phyloP scores from a whole-genome alignment of 108 stramenopile species.

The Licmophora abbreviata region DNA sequence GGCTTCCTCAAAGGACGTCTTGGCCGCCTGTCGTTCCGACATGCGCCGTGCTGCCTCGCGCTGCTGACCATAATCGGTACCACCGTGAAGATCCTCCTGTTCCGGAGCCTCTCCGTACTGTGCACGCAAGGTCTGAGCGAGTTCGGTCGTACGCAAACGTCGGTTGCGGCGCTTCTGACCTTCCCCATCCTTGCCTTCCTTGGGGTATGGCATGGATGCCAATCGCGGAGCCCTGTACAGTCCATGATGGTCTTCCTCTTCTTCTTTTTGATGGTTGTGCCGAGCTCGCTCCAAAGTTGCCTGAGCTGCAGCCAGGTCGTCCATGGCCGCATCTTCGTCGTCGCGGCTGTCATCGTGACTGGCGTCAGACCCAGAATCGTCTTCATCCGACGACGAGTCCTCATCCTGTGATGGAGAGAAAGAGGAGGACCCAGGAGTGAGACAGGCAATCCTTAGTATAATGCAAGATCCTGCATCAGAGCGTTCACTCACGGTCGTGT shows the following conservation, averaged over 20 bases:
- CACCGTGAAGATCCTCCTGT: conserved; percentile 82
- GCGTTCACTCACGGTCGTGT: conserved; percentile 1
- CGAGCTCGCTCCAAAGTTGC: conserved; percentile 9
- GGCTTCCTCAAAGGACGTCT: conserved; percentile 67
- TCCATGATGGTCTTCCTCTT: conserved; percentile 7
- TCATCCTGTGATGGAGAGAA: no score
- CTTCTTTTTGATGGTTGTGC: conserved; percentile 9
- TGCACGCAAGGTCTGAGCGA: conserved; percentile 59
- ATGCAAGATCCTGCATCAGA: conserved; percentile 1
- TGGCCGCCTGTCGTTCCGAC: conserved; percentile 55
- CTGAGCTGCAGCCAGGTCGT: conserved; percentile 32
- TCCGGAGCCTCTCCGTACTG: conserved; percentile 79
- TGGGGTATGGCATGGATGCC: conserved; percentile 69
- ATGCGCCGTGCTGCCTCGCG: conserved; percentile 51
- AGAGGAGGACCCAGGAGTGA: no score
- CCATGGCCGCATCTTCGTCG: conserved; percentile 37
- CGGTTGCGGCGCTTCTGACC: conserved; percentile 50
- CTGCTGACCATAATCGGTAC: conserved; percentile 61
- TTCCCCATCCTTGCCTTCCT: conserved; percentile 38
- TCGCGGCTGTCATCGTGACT: conserved; percentile 16
- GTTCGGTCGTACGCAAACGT: conserved; percentile 61
- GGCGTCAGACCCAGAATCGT: conserved; percentile 2
- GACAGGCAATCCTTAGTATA: no score
- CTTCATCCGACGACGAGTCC: background rate
- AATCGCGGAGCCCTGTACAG: conserved; percentile 74